Conservation (phyloP, 2,329 filamentous ascomycete species). For the Penicillium sp. region DNA sequence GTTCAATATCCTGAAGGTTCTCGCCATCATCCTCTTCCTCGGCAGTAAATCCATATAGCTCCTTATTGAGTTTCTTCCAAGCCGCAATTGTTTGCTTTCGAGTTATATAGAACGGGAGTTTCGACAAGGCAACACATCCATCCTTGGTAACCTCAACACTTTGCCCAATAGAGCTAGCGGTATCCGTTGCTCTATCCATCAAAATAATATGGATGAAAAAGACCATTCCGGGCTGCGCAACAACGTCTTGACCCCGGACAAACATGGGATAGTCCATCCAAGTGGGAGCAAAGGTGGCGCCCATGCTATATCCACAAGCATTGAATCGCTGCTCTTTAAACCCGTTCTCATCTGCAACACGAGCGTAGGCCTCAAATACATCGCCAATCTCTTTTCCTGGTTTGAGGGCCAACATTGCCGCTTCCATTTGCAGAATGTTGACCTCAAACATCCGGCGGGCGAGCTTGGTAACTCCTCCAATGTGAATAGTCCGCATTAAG, state of each 20-base stretch:
- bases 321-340: slow-evolving; percentile 37
- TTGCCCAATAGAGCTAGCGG: slow-evolving; percentile 39
- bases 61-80: slow-evolving; percentile 39
- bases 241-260: slow-evolving; percentile 21
- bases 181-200: slow-evolving; percentile 42
- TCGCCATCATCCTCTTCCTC: slow-evolving; percentile 39
- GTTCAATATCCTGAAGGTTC: slow-evolving; percentile 39
- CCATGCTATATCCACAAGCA: slow-evolving; percentile 35
- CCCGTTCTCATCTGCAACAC: slow-evolving; percentile 36
- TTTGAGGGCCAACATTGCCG: slow-evolving; percentile 31
- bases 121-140: slow-evolving; percentile 37
- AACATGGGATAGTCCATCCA: slow-evolving; percentile 30
- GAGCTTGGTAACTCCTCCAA: slow-evolving; percentile 32
- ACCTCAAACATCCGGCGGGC: slow-evolving; percentile 31
- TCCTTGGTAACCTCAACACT: slow-evolving; percentile 32
- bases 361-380: slow-evolving; percentile 34
- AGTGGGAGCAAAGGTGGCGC: slow-evolving; percentile 32
- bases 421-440: slow-evolving; percentile 34
- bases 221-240: slow-evolving; percentile 34
- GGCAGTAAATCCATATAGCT: slow-evolving; percentile 37
- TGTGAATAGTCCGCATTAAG: slow-evolving; percentile 39
- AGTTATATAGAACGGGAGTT: slow-evolving; percentile 38
- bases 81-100: slow-evolving; percentile 38
- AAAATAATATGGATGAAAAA: slow-evolving; percentile 43
- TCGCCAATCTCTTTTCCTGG: slow-evolving; percentile 32